Percentiles rank a stretch among this genome's conserved stretches.
These are phyloP conservation scores for Clonostachys solani DNA, from an alignment of 2,329 filamentous ascomycete genomes.

Conservation along the genomic window DNA sequence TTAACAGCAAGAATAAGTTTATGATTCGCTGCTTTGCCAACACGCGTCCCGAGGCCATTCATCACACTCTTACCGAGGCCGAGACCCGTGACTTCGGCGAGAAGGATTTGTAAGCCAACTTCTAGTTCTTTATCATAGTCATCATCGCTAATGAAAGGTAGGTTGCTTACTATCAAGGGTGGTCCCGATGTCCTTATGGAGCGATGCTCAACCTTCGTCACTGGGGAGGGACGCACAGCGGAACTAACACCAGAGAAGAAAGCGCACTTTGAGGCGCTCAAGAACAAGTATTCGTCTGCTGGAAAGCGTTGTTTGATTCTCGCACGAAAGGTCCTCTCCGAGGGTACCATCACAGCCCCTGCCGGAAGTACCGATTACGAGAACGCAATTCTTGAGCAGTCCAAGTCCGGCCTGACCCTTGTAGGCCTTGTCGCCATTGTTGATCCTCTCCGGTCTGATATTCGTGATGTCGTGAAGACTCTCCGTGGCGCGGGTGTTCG, in stretches of 20 bases:
- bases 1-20: constrained; percentile 83
- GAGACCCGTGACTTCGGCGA: constrained; percentile 26
- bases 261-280: constrained; percentile 49
- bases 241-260: constrained; percentile 40
- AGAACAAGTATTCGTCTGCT: constrained; percentile 64
- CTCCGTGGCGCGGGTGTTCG: constrained; percentile 66
- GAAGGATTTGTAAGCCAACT: constrained; percentile 26
- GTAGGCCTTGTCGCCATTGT: constrained; percentile 75
- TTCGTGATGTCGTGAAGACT: constrained; percentile 60
- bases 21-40: constrained; percentile 63
- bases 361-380: constrained; percentile 40
- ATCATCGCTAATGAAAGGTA: constrained; percentile 8
- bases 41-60: constrained; percentile 20
- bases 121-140: constrained; percentile 7
- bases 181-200: constrained; percentile 70
- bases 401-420: constrained; percentile 57
- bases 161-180: constrained; percentile 71
- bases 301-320: constrained; percentile 66
- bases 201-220: constrained; percentile 55
- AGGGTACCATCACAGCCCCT: constrained; percentile 24
- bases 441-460: constrained; percentile 72
- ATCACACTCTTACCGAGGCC: constrained; percentile 28
- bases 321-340: constrained; percentile 50
- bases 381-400: constrained; percentile 49
- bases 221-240: constrained; percentile 47